Evolutionary conservation across 192 early-diverging fungal genomes (phyloP), one percentile per base, ranked within the genome.

Genomic region (Backusella tarrabulga): DNA sequence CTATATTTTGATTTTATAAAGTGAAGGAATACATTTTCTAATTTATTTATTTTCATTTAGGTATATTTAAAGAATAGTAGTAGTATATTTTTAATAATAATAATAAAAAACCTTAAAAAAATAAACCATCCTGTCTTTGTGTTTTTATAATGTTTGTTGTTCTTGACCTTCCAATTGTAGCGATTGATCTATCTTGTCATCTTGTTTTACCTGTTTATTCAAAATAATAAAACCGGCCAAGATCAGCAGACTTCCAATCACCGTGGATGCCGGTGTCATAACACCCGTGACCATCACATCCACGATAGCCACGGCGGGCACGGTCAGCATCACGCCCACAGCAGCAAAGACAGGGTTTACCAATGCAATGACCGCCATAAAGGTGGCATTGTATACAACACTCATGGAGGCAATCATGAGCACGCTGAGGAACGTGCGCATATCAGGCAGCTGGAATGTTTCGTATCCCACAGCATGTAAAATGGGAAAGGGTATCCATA

Each of bases 251-350:
- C 85, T 89, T 50, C 91, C 91, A 0, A 80, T 60, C 66, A 88
- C 73, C n/a, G 87, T 85, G 40, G 85, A 87, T 79, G 82, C 83
- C 7, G 86, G 80, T 26, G 90, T 82, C 74, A 84, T 78, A 9
- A 84, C 76, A 67, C 86, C 85, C 67, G 86, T 87, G 23, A 86
- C 75, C 8, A 83, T 38, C 77, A 91, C 83, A 72, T 92, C 91
- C 4, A 85, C 81, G 7, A 87, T 76, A 11, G 93, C 91, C 66
- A 93, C 92, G 29, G 85, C 79, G 3, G 94, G 94, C 38, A 94
- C 91, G 8, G 94, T 95, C 44, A 93, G 85, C 92, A 96, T 92
- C 26, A 93, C 86, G 29, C 93, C 95, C 26, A 95, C 85, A 63
- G 93, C 86, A 0, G 93, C 95, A 88, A 94, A 93, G 34, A 89